Conservation (phyloP, 495 filamentous ascomycete genomes). For the Massariosphaeria phaeospora region DNA sequence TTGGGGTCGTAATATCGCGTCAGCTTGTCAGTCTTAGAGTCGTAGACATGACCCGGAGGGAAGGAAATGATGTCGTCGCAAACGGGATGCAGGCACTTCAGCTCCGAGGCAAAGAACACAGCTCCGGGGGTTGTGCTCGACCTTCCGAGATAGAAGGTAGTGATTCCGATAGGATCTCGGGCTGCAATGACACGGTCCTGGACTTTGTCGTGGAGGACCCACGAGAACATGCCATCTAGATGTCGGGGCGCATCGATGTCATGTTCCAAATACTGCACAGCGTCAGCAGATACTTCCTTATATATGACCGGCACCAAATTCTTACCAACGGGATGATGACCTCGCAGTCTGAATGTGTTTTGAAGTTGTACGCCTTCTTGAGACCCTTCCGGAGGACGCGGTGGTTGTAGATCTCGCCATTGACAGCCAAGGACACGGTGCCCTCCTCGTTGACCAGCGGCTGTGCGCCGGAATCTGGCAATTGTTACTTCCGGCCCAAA, state of each 20-base stretch:
- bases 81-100: constrained; percentile 88
- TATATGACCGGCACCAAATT: not conserved
- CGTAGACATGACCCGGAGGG: constrained; percentile 92
- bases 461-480: constrained; percentile 83
- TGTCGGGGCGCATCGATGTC: constrained; percentile 88
- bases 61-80: constrained; percentile 94
- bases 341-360: constrained; percentile 97
- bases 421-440: constrained; percentile 87
- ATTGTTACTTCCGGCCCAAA: constrained; percentile 8
- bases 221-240: constrained; percentile 99
- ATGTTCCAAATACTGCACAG: constrained; percentile 76
- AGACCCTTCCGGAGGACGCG: constrained; percentile 80
- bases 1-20: constrained; percentile 84
- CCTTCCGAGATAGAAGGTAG: constrained; percentile 92
- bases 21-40: constrained; percentile 76
- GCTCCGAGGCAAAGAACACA: constrained; percentile 92
- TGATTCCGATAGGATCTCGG: constrained; percentile 94
- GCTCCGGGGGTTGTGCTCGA: constrained; percentile 75
- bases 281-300: constrained; percentile 30
- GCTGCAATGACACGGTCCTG: constrained; percentile 88
- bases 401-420: constrained; percentile 99
- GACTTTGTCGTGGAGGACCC: constrained; percentile 91
- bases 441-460: constrained; percentile 88
- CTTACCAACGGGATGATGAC: constrained; percentile 94
- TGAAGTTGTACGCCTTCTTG: constrained; percentile 80